Percentiles rank a stretch among this genome's conserved stretches.
Conservation (phyloP, 2,329 filamentous ascomycete genomes). For the Talaromyces sp. region DNA sequence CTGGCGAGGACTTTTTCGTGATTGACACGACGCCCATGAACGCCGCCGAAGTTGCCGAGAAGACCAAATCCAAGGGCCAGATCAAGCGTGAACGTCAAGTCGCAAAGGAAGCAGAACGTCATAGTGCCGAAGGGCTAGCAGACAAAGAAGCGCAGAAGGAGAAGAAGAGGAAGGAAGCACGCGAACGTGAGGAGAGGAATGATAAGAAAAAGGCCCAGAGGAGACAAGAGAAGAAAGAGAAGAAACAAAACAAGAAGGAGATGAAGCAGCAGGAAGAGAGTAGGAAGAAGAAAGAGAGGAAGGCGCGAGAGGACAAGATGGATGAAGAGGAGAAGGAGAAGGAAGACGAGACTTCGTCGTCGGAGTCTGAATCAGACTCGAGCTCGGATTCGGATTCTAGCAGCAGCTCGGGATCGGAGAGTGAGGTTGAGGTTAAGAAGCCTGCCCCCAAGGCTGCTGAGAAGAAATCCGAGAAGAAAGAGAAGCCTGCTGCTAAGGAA, state of each 20-base stretch:
- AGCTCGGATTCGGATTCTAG: conserved; percentile 10
- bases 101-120: not conserved
- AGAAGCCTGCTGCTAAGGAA: conserved; percentile 18
- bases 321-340: not conserved
- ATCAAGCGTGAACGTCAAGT: conserved; percentile 3
- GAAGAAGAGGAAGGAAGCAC: not conserved
- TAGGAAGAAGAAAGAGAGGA: not conserved
- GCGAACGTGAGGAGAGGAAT: conserved; percentile 17
- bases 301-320: conserved; percentile 3
- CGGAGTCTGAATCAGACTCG: conserved; percentile 12
- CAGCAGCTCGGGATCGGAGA: not conserved
- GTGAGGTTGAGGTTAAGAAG: not conserved
- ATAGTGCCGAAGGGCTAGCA: not conserved
- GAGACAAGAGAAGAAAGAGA: conserved; percentile 22
- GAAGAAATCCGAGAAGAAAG: conserved; percentile 26
- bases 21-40: conserved; percentile 18
- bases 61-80: conserved; percentile 13
- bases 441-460: conserved; percentile 31
- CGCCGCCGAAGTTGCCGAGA: conserved; percentile 14
- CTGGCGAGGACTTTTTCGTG: conserved; percentile 9
- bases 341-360: not conserved
- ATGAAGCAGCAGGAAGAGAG: conserved; percentile 13
- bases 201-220: conserved; percentile 15
- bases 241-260: conserved; percentile 20
- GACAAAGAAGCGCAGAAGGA: conserved; percentile 4